Evolutionary conservation across 2,329 filamentous ascomycete species (phyloP), one percentile per base, ranked within the genome.

Genomic region (Ceratocystis smalleyi): DNA sequence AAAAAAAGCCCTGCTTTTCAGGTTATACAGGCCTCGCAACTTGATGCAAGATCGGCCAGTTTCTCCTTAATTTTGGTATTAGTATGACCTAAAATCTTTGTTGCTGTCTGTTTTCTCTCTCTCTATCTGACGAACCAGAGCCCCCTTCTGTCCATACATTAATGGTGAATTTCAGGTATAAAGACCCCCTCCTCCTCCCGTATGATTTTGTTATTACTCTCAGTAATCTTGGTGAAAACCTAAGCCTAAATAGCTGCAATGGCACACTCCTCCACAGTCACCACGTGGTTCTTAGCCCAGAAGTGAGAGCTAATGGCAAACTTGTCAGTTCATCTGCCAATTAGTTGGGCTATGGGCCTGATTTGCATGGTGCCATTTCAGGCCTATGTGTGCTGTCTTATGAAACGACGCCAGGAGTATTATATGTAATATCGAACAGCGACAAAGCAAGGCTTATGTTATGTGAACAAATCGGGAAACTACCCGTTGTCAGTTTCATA

Each of bases 281-380:
- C 54, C 54, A 24, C 54, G 54, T 57, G 54, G 54, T 57, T 30
- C 54, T 57, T 57, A 30, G 54, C 54, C 54, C 54, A 57, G 54
- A 57, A 57, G 32, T 57, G 27, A 57, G 54, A 30, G 22, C 54
- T 57, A 32, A 57, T n/a, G 54, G 8, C 27, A 57, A 35, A 57
- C 15, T 57, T 57, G 54, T 57, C 54, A 57, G 54, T 57, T 57
- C 54, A 57, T 57, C 24, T 35, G 54, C 24, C 35, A 5, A 49
- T 45, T 19, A 43, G 12, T 55, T 45, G 32, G 49, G 61, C 61
- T 49, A 15, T 35, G 32, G 35, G 49, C 30, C 35, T 63, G 61
- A 30, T 43, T 63, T 43, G 47, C 61, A 63, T 63, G 45, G 61
- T 57, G 61, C 61, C 61, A 63, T 63, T 57, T 45, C 35, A 35